A percentile compares a stretch with the other conserved stretches of the same genome.
phyloP scores from a whole-genome alignment of 1,284 basidiomycete genomes.

The Rhodotorula mucilaginosa region DNA sequence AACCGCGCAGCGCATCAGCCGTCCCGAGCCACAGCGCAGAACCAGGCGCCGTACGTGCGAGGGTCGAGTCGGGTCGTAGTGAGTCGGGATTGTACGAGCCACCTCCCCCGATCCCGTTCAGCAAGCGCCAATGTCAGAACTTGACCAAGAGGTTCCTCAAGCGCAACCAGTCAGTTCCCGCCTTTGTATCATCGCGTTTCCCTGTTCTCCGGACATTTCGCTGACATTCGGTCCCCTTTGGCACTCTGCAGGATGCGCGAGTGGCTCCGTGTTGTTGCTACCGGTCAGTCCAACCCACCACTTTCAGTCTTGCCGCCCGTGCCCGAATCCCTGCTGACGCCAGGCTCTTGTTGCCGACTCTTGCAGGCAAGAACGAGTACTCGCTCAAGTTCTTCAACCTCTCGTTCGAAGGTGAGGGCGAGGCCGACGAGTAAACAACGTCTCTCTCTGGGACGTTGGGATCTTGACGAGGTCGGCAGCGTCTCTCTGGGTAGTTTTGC shows the following conservation, averaged over 20 bases:
- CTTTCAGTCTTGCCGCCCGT: constrained; percentile 1
- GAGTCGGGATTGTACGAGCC: constrained; percentile 28
- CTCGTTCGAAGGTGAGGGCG: constrained; percentile 43
- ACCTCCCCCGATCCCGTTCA: constrained; percentile 51
- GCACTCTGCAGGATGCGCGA: constrained; percentile 33
- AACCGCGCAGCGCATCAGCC: no score
- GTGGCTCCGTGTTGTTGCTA: constrained; percentile 38
- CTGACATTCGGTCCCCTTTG: not conserved
- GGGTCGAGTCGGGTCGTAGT: no score
- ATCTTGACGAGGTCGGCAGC: no score
- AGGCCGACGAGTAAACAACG: constrained; percentile 23
- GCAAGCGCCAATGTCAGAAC: constrained; percentile 50
- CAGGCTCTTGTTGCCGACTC: constrained; percentile 10
- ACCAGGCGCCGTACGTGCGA: no score
- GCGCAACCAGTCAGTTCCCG: constrained; percentile 35
- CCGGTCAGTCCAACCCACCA: not conserved
- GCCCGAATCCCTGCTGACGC: not conserved
- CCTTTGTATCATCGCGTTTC: no score
- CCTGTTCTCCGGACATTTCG: not conserved
- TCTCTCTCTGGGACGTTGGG: no score
- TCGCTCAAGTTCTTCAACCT: constrained; percentile 44
- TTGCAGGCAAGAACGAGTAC: constrained; percentile 49
- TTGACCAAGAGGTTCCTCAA: constrained; percentile 50
- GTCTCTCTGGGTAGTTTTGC: not conserved
- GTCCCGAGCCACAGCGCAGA: no score